Evolutionary conservation across 495 filamentous ascomycete genomes (phyloP), one percentile per base, ranked within the genome.

Genomic region (Achaetomiella virescens): DNA sequence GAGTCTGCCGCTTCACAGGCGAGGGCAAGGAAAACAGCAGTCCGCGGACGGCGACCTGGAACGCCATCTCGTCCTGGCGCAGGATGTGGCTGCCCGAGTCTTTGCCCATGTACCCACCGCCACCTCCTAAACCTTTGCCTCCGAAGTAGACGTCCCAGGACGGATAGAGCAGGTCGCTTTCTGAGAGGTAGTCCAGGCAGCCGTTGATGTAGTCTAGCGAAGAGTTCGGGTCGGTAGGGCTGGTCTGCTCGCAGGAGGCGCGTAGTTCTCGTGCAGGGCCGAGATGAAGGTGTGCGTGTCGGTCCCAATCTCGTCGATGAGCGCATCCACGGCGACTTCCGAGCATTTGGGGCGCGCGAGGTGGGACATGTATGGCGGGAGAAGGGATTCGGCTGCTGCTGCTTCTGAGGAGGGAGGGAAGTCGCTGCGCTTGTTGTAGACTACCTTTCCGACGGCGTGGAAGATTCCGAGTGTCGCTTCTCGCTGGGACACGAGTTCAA

Each of bases 201-300:
- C 74, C 80, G 31, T 79, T 81, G 40, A 86, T 69, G 57, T 84
- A 80, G 61, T 92, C 85, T 24, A 97, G 71, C 14, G 79, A 77
- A 0, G 75, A 73, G 35, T 73, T 68, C 1, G 67, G 62, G 53
- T 78, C 75, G 6, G 70, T 62, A 10, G 72, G 70, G 5, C 72
- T 67, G n/a, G 67, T 70, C 11, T 82, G 78, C 52, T 86, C 81
- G 64, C 92, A 96, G 0, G 92, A 97, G 86, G 73, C 1, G 87
- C 77, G 61, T 92, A 97, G 65, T 99, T 99, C 62, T 99, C 93
- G 66, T 99, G 93, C 10, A 99, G 73, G 2, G 89, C 88, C n/a
- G 87, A 84, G 50, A 96, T 82, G 65, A 97, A 96, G 0, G 91
- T 97, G 52, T 84, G 79, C 0, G 82, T 84, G 64, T 97, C 93